Evolutionary conservation across 176 grass and related monocot genomes (phyloP), one percentile per base, ranked within the genome.

Genomic region (Lolium perenne): DNA sequence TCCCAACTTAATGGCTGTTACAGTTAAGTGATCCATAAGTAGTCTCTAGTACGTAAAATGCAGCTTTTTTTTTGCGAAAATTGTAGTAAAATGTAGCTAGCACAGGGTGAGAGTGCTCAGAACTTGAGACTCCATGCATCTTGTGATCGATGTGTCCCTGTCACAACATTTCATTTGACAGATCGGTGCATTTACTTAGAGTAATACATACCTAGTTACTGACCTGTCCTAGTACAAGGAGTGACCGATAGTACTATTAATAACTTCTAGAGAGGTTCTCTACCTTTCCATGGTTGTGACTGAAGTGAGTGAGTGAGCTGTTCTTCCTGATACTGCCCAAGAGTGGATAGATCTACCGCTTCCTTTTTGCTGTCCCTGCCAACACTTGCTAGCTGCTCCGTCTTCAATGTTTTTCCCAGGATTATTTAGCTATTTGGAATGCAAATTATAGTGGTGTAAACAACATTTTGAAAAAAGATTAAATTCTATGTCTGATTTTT

Each of bases 141-240:
- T 7, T 8, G 64, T 67, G 26, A 6, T 54, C 73, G 0, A 25
- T 50, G 1, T 43, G 74, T 32, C 8, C 38, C 14, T 72, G 65
- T 62, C 77, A 26, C 25, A 25, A 10, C 50, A 59, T 53, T 41
- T 80, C 41, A 3, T 74, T 23, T 51, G 18, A 64, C 57, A 76
- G 82, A 14, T 59, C 13, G 48, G 48, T 26, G 53, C 65, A 71
- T 80, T 86, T 10, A 63, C 15, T 64, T 64, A 35, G 32, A 35
- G 32, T 35, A 35, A 35, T n/a, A n/a, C n/a, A n/a, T n/a, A 35
- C 32, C 32, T 35, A 35, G 32, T 2, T 35, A 35, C 32, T 35
- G 32, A 35, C 32, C 32, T 35, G 32, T 35, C 32, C 32, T 35
- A 35, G 32, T 35, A 35, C 32, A 35, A 35, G 32, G 32, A 35